These are phyloP conservation scores for Diutina neorugosa DNA, from an alignment of 1,139 yeast genomes.

Conservation along the genomic window DNA sequence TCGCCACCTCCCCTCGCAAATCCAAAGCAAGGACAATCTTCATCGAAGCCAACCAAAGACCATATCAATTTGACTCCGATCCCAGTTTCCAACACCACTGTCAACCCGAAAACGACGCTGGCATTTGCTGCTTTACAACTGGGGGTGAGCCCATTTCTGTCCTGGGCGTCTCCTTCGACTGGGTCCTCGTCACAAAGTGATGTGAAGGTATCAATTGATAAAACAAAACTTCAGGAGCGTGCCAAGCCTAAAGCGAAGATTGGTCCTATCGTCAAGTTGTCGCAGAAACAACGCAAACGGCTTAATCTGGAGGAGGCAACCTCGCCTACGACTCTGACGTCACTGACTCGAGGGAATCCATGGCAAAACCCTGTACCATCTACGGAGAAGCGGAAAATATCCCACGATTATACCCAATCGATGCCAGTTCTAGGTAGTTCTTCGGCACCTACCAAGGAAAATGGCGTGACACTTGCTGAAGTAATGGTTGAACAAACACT, in stretches of 20 bases:
- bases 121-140: neutral
- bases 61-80: neutral
- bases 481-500: constrained; percentile 39
- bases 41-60: neutral
- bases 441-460: neutral
- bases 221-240: neutral
- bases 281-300: constrained; percentile 43
- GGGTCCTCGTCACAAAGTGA: neutral
- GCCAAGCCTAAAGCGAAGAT: constrained; percentile 12
- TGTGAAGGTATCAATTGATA: neutral
- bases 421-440: neutral
- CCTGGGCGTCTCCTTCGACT: neutral
- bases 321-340: neutral
- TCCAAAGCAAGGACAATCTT: too few relatives aligned
- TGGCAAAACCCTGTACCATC: neutral
- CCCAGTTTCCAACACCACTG: neutral
- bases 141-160: neutral
- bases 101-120: neutral
- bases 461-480: constrained; percentile 21
- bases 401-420: neutral
- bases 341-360: neutral
- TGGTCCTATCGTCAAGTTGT: constrained; percentile 25
- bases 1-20: neutral
- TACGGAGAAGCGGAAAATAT: neutral
- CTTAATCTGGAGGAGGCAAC: constrained; percentile 6